These are phyloP conservation scores for Hanseniaspora vineae DNA, from an alignment of 805 yeast genomes.

Conservation along the genomic window DNA sequence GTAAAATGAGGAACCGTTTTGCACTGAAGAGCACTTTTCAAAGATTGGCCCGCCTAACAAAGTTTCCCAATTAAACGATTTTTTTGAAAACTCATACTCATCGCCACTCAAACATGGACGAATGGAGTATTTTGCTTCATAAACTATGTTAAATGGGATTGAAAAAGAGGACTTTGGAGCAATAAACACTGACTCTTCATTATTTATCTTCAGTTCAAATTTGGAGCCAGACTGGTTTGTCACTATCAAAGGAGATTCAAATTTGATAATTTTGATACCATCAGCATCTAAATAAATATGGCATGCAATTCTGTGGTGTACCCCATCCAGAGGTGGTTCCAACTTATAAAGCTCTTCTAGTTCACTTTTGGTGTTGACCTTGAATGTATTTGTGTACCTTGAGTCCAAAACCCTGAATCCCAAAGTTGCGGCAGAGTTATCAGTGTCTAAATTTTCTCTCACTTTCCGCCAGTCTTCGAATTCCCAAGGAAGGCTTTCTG, in stretches of 20 bases:
- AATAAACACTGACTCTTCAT: slow-evolving; percentile 28
- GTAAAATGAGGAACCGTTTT: slow-evolving; percentile 38
- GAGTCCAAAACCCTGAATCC: slow-evolving; percentile 51
- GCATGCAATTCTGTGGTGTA: slow-evolving; percentile 64
- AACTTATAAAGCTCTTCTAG: slow-evolving; percentile 70
- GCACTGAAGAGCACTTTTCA: slow-evolving; percentile 43
- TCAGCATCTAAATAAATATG: slow-evolving; percentile 60
- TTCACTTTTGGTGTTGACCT: slow-evolving; percentile 61
- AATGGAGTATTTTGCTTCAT: slow-evolving; percentile 41
- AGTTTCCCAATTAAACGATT: slow-evolving; percentile 51
- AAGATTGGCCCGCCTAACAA: slow-evolving; percentile 38
- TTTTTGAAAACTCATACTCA: slow-evolving; percentile 56
- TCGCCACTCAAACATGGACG: slow-evolving; percentile 43
- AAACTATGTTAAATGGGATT: slow-evolving; percentile 62
- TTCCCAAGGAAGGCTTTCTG: slow-evolving; percentile 61
- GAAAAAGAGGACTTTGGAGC: slow-evolving; percentile 48
- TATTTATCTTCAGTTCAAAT: slow-evolving; percentile 30
- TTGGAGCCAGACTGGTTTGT: slow-evolving; percentile 55
- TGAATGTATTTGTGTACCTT: slow-evolving; percentile 37
- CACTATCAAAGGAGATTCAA: slow-evolving; percentile 64
- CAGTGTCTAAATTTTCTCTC: slow-evolving; percentile 66
- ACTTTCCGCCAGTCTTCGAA: slow-evolving; percentile 89
- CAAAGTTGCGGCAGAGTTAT: slow-evolving; percentile 44
- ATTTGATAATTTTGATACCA: slow-evolving; percentile 63
- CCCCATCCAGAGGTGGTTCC: slow-evolving; percentile 44